Base-by-base conservation (phyloP, 2,329 filamentous ascomycete species). In the Trichoderma sp. region DNA sequence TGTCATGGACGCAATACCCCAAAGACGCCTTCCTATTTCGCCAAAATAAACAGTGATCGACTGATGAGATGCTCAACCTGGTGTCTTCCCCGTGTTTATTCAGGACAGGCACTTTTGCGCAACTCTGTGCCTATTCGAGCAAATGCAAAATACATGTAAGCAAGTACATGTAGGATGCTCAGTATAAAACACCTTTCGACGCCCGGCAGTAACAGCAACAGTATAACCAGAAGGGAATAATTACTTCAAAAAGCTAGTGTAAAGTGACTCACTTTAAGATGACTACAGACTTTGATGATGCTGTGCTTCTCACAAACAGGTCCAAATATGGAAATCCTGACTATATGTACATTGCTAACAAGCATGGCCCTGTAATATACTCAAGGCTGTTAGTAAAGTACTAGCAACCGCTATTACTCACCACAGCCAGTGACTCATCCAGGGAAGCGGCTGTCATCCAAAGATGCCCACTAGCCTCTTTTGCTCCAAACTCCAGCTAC, bases 201-300 rank as follows among this genome's bases (percentile, higher is more conserved):
- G 10, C 10, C 11, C 32, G 14, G 14, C 32, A 34, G 32, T 11
- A 13, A 34, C 32, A 7, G 49, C 24, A 52, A 52, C 26, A 18
- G 16, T 26, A 21, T 18, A 21, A 28, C 59, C 28, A 28, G n/a
- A 24, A 65, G 51, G 28, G 24, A n/a, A 56, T 32, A 56, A 3
- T 34, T 56, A 4, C 61, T 65, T 56, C 52, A 46, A 56, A n/a
- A 3, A 21, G 52, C 18, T 34, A 56, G 34, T 16, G 8, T 16
- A 26, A 24, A n/a, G 52, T 66, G 63, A 66, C 63, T 66, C 63
- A 66, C 28, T 16, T 8, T 0, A 18, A 1, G 13, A 66, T 66
- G 63, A 66, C 63, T 59, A n/a, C 39, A 39, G 43, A 21, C 16
- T 24, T 18, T 66, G 63, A 59, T 30, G 21, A 59, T 37, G 54